These are phyloP conservation scores for Xylaria sp. DNA, from an alignment of 2,329 filamentous ascomycete genomes.

Conservation along the genomic window DNA sequence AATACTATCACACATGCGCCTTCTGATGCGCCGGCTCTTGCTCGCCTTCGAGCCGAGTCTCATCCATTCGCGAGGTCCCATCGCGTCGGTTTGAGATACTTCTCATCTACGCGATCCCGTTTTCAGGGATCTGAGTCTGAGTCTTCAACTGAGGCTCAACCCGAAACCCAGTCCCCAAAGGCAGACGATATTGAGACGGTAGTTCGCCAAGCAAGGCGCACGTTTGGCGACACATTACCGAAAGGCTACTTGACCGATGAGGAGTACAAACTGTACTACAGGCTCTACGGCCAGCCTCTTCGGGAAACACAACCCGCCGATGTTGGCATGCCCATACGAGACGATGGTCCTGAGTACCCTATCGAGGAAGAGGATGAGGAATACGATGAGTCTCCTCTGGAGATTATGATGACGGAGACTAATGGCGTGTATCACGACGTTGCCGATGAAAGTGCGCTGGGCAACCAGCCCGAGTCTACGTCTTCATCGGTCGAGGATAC, in stretches of 20 bases:
- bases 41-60: constrained; percentile 14
- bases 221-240: constrained; percentile 21
- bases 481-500: constrained; percentile 3
- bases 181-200: constrained; percentile 19
- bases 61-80: constrained; percentile 10
- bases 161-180: constrained; percentile 3
- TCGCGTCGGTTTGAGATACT: constrained; percentile 17
- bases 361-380: constrained; percentile 68
- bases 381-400: constrained; percentile 45
- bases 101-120: constrained; percentile 24
- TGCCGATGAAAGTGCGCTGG: too few species aligned
- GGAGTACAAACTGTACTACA: constrained; percentile 19
- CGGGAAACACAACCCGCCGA: constrained; percentile 30
- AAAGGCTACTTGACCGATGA: constrained; percentile 18
- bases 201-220: constrained; percentile 18
- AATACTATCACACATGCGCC: constrained; percentile 30
- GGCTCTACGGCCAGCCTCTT: constrained; percentile 19
- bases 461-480: too few species aligned
- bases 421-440: too few species aligned
- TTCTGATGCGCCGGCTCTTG: constrained; percentile 14
- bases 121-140: constrained; percentile 15
- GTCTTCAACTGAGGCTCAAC: neutral
- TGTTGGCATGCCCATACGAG: constrained; percentile 63
- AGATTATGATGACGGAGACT: constrained; percentile 49
- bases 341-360: constrained; percentile 47